Evolutionary conservation across 2,329 filamentous ascomycete species (phyloP).

Genomic region (Claviceps spartinae): DNA sequence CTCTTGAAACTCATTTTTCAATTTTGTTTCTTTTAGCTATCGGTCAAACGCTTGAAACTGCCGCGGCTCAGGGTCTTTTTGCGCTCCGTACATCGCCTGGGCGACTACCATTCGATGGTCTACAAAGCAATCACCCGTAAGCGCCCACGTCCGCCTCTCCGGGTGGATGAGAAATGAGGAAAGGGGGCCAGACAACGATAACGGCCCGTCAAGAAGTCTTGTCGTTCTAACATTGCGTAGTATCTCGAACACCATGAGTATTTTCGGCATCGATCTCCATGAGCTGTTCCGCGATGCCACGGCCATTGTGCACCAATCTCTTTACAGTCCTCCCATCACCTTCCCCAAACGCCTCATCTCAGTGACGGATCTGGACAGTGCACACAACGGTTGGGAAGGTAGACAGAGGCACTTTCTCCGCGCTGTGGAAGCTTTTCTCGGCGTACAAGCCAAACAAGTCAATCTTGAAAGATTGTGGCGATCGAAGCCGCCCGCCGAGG

Average conservation of each 20-base stretch:
- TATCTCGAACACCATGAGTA: slow-evolving; percentile 11
- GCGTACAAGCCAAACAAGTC: slow-evolving; percentile 9
- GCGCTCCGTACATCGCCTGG: slow-evolving; percentile 14
- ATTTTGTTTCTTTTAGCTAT: slow-evolving; percentile 3
- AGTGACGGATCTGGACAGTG: slow-evolving; percentile 12
- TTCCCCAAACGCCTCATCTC: slow-evolving; percentile 13
- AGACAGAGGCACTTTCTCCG: slow-evolving; percentile 13
- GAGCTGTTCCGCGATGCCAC: slow-evolving; percentile 12
- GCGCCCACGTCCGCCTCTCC: background rate
- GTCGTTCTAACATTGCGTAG: background rate
- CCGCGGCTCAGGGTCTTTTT: slow-evolving; percentile 16
- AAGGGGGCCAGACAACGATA: background rate
- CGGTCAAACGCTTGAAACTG: slow-evolving; percentile 11
- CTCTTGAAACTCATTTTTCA: no score
- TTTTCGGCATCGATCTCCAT: slow-evolving; percentile 14
- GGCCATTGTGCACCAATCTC: slow-evolving; percentile 7
- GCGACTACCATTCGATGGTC: slow-evolving; percentile 6
- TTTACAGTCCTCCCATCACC: background rate
- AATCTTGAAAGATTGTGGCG: slow-evolving; percentile 12
- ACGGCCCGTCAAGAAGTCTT: no score
- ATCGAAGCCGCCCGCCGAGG: slow-evolving; percentile 11
- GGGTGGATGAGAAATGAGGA: background rate
- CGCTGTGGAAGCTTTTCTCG: slow-evolving; percentile 12
- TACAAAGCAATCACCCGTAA: slow-evolving; percentile 11
- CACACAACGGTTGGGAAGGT: slow-evolving; percentile 3